A percentile compares a stretch with the other conserved stretches of the same genome.
phyloP scores from a whole-genome alignment of 2,329 filamentous ascomycete species.

The Phaeosphaeriaceae sp. region DNA sequence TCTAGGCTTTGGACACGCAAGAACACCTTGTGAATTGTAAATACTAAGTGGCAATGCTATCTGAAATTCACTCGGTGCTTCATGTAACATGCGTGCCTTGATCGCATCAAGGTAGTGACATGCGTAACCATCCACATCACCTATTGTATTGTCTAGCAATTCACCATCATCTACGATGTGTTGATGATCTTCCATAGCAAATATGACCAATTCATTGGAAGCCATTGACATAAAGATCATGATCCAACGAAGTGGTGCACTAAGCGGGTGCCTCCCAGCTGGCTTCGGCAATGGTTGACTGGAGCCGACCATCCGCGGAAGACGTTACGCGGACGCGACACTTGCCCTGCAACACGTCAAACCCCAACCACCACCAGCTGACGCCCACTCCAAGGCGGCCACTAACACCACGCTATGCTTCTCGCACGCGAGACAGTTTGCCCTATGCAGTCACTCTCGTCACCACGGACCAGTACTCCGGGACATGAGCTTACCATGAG shows the following conservation, averaged over 20 bases:
- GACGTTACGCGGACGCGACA: conserved; percentile 4
- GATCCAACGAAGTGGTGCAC: not conserved
- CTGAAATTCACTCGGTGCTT: too few species aligned
- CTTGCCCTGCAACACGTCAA: not conserved
- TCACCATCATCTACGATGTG: not conserved
- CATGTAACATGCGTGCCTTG: too few species aligned
- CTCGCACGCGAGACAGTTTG: not conserved
- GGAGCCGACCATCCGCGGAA: conserved; percentile 6
- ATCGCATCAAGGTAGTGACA: too few species aligned
- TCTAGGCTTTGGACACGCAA: too few species aligned
- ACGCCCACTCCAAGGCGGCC: not conserved
- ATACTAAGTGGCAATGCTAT: too few species aligned
- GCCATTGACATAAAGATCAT: too few species aligned
- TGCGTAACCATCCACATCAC: too few species aligned
- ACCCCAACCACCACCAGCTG: not conserved
- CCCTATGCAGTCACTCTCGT: not conserved
- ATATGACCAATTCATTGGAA: not conserved
- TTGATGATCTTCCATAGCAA: not conserved
- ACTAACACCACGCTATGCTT: not conserved
- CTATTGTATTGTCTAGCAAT: too few species aligned
- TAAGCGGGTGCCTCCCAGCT: not conserved
- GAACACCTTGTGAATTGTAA: too few species aligned
- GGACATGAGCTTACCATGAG: not conserved
- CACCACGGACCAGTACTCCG: not conserved
- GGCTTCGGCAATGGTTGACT: not conserved